A percentile compares a stretch with the other conserved stretches of the same genome.
Conservation (phyloP, 2,329 filamentous ascomycete genomes). For the Aaosphaeria pasadenensis region DNA sequence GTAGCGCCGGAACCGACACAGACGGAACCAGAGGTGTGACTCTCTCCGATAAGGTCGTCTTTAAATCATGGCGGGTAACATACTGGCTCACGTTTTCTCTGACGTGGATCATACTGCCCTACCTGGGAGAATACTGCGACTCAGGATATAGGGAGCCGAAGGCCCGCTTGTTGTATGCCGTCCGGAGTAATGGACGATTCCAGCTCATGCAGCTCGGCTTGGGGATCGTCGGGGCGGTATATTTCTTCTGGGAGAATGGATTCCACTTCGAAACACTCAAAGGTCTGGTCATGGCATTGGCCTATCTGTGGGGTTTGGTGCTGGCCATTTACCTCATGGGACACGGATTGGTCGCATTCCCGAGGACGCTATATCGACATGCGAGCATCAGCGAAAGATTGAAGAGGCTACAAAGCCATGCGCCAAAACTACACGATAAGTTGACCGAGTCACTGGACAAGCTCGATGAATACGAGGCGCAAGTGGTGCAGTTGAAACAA, state of each 20-base stretch:
- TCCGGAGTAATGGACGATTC: conserved; percentile 84
- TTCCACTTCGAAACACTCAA: conserved; percentile 73
- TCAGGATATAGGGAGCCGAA: conserved; percentile 87
- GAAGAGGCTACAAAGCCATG: conserved; percentile 71
- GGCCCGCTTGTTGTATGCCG: conserved; percentile 76
- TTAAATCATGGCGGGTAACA: conserved; percentile 89
- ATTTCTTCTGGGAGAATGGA: conserved; percentile 77
- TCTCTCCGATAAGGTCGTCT: conserved; percentile 72
- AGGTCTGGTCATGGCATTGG: conserved; percentile 83
- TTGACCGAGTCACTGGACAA: conserved; percentile 79
- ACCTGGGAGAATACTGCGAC: conserved; percentile 92
- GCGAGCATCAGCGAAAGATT: conserved; percentile 73
- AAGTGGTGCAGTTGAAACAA: conserved; percentile 74
- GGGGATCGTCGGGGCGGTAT: conserved; percentile 70
- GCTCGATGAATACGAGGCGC: conserved; percentile 76
- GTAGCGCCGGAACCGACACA: conserved; percentile 71
- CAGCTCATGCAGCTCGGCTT: conserved; percentile 75
- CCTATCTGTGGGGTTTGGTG: conserved; percentile 89
- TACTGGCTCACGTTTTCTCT: conserved; percentile 97
- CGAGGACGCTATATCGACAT: conserved; percentile 74
- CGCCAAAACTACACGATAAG: conserved; percentile 80
- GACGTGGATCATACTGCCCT: conserved; percentile 91
- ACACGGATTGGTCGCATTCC: conserved; percentile 89
- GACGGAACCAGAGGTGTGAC: conserved; percentile 76
- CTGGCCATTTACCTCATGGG: conserved; percentile 97